Evolutionary conservation across 2,329 filamentous ascomycete species (phyloP).

Genomic region (Lachnellula subtilissima): DNA sequence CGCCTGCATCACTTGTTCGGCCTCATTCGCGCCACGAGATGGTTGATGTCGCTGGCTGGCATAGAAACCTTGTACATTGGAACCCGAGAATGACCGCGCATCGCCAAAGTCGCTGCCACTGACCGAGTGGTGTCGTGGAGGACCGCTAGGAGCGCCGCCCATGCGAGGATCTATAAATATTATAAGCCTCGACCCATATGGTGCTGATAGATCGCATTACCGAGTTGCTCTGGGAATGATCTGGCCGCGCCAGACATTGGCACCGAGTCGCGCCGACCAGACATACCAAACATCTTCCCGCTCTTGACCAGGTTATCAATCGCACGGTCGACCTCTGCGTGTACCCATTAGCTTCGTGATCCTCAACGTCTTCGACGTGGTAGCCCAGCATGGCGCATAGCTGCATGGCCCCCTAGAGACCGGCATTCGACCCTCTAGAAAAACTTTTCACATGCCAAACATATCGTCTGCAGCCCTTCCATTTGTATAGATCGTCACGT

Average conservation of each 20-base stretch:
- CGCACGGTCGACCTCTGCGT: conserved; percentile 86
- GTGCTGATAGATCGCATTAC: conserved; percentile 39
- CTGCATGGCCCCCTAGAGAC: background rate
- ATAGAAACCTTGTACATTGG: conserved; percentile 90
- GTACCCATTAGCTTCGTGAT: conserved; percentile 16
- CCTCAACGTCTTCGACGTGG: conserved; percentile 7
- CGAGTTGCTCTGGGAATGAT: conserved; percentile 51
- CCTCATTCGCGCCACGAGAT: conserved; percentile 78
- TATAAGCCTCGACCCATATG: conserved; percentile 12
- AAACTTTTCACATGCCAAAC: conserved; percentile 10
- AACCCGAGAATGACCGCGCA: conserved; percentile 65
- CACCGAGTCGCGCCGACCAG: conserved; percentile 77
- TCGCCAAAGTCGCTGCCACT: conserved; percentile 64
- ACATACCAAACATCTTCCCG: conserved; percentile 75
- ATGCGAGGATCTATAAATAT: conserved; percentile 61
- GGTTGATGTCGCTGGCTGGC: conserved; percentile 87
- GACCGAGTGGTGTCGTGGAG: conserved; percentile 76
- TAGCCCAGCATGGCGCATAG: conserved; percentile 4
- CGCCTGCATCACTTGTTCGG: conserved; percentile 97
- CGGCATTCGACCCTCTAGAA: conserved; percentile 3
- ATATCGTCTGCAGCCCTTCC: background rate
- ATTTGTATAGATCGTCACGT: conserved; percentile 39
- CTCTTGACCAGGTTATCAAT: conserved; percentile 95
- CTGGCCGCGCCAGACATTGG: conserved; percentile 55
- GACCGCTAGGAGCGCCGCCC: conserved; percentile 50